Conservation (phyloP, 345 rosid species). For the Boechera divaricarpa region DNA sequence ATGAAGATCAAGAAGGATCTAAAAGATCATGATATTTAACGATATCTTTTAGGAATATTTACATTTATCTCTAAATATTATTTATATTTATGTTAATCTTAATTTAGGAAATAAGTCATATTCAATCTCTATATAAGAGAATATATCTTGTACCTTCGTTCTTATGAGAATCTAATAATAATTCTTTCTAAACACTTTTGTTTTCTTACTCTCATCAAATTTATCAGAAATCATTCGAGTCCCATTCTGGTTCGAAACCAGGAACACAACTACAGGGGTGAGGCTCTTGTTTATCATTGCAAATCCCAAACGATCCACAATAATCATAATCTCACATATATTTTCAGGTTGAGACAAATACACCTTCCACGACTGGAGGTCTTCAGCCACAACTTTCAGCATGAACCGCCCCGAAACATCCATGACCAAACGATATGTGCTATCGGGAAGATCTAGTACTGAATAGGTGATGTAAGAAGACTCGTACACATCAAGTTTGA, state of each 20-base stretch:
- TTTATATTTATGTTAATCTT: too few relatives aligned
- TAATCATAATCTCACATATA: neutral
- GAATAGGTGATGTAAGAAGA: neutral
- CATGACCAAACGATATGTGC: neutral
- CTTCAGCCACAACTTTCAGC: rapidly evolving
- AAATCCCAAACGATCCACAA: neutral
- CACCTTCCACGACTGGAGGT: rapidly evolving
- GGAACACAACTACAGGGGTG: neutral
- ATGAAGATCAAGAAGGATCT: too few relatives aligned
- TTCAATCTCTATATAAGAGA: too few relatives aligned
- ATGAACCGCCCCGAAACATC: neutral
- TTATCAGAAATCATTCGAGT: neutral
- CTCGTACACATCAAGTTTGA: neutral
- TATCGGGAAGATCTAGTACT: rapidly evolving
- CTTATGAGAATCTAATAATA: too few relatives aligned
- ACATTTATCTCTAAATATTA: too few relatives aligned
- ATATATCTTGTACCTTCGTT: too few relatives aligned
- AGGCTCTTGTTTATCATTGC: neutral
- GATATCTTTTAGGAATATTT: too few relatives aligned
- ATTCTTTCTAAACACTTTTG: too few relatives aligned
- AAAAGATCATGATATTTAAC: too few relatives aligned
- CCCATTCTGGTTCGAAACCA: neutral
- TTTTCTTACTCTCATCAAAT: too few relatives aligned
- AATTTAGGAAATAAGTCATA: too few relatives aligned
- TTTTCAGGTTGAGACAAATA: neutral